Conservation (phyloP, 371 early-diverging fungal genomes). For the Entomophthora muscae region DNA sequence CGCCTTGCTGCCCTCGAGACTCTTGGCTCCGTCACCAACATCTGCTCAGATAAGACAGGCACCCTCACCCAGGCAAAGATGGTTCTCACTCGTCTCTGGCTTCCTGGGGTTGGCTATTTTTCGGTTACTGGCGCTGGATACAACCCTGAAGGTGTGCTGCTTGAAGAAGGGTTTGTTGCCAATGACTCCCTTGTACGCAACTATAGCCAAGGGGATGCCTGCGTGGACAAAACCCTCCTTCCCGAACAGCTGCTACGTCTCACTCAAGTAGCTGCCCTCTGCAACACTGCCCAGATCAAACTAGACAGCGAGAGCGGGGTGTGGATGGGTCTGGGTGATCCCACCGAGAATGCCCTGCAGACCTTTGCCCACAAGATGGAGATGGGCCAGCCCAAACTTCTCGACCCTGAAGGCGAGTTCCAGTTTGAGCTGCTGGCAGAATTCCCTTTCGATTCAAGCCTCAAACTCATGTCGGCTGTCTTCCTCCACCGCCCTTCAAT, state of each 20-base stretch:
- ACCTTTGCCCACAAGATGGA: slow-evolving; percentile 46
- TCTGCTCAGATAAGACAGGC: slow-evolving; percentile 80
- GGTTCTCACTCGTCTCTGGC: slow-evolving; percentile 56
- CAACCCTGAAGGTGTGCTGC: slow-evolving; percentile 39
- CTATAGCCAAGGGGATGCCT: slow-evolving; percentile 11
- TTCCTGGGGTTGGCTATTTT: slow-evolving; percentile 36
- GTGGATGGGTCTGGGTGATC: slow-evolving; percentile 60
- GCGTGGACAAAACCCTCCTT: slow-evolving; percentile 30
- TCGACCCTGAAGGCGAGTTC: slow-evolving; percentile 12
- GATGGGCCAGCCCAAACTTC: slow-evolving; percentile 32
- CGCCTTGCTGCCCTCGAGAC: slow-evolving; percentile 78
- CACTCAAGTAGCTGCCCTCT: slow-evolving; percentile 33
- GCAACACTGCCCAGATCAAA: slow-evolving; percentile 51
- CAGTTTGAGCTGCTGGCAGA: slow-evolving; percentile 31
- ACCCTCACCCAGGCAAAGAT: slow-evolving; percentile 45
- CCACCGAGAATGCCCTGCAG: slow-evolving; percentile 64
- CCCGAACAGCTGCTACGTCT: slow-evolving; percentile 19
- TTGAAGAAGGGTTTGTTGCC: slow-evolving; percentile 3
- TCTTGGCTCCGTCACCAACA: slow-evolving; percentile 74
- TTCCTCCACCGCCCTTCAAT: slow-evolving; percentile 26
- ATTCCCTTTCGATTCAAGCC: slow-evolving; percentile 54
- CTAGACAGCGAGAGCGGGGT: slow-evolving; percentile 32
- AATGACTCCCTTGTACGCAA: slow-evolving; percentile 9
- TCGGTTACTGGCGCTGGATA: slow-evolving; percentile 41
- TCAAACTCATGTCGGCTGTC: slow-evolving; percentile 88